A percentile compares a stretch with the other conserved stretches of the same genome.
Evolutionary conservation across 208 protist species (phyloP).

Genomic region (Trypanosoma congolense): DNA sequence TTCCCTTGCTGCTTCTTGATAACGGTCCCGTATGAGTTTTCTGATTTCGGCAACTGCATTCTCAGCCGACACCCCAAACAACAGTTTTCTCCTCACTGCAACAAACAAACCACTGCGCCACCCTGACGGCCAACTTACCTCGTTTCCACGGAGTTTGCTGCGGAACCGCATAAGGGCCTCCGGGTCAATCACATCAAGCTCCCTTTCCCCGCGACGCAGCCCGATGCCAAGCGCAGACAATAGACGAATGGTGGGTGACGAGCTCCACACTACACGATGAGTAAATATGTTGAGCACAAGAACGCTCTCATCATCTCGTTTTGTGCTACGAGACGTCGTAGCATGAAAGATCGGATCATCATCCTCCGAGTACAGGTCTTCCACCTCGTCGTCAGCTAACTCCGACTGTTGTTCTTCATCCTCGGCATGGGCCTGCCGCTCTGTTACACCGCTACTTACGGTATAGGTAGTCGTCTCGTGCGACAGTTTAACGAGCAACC

Average conservation of each 20-base stretch:
- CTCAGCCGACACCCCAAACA: not conserved
- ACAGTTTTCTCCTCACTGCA: conserved; percentile 37
- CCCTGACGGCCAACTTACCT: conserved; percentile 52
- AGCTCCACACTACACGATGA: conserved; percentile 51
- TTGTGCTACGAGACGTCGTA: not conserved
- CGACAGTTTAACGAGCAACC: no score
- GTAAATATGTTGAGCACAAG: conserved; percentile 86
- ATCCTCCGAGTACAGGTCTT: no score
- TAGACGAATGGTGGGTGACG: conserved; percentile 33
- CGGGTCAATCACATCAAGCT: conserved; percentile 41
- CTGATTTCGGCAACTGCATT: conserved; percentile 32
- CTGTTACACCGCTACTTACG: no score
- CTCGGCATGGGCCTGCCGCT: no score
- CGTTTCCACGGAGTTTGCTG: conserved; percentile 27
- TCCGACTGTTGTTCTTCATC: no score
- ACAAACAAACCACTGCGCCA: conserved; percentile 51
- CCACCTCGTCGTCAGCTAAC: no score
- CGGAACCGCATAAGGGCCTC: conserved; percentile 40
- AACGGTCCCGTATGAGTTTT: conserved; percentile 40
- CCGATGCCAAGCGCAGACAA: conserved; percentile 61
- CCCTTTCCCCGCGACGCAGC: conserved; percentile 31
- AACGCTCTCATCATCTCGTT: conserved; percentile 1
- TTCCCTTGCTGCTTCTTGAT: conserved; percentile 24
- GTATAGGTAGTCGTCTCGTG: no score
- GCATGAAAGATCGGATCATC: no score